A percentile compares a stretch with the other conserved stretches of the same genome.
These are phyloP conservation scores for Boechera stricta DNA, from an alignment of 345 rosid genomes.

Conservation along the genomic window DNA sequence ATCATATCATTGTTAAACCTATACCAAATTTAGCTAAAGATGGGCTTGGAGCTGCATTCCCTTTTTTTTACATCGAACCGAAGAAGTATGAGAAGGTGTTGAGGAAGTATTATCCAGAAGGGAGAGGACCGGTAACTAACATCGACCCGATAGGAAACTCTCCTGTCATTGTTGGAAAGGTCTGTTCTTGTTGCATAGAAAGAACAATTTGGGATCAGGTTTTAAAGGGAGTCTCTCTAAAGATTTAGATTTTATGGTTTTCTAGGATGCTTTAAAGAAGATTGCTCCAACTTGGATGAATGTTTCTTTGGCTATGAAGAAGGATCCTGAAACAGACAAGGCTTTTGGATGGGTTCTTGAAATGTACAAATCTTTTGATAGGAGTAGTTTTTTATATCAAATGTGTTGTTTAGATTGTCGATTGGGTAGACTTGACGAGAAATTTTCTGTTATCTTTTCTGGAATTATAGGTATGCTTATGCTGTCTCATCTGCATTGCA, in stretches of 20 bases:
- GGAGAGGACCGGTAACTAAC: conserved; percentile 76
- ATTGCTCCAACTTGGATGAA: conserved; percentile 99
- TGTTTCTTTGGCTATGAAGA: conserved; percentile 97
- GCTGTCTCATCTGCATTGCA: conserved; percentile 95
- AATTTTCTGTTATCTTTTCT: conserved; percentile 21
- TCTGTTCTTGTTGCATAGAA: conserved; percentile 35
- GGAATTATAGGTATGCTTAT: conserved; percentile 83
- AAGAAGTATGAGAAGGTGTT: conserved; percentile 79
- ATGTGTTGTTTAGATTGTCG: not conserved
- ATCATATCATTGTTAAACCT: conserved; percentile 91
- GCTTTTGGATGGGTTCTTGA: conserved; percentile 99
- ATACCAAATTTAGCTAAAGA: conserved; percentile 90
- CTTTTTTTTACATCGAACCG: conserved; percentile 97
- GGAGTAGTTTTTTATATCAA: not conserved
- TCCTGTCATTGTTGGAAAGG: conserved; percentile 92
- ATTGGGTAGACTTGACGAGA: not conserved
- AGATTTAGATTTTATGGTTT: conserved; percentile 8
- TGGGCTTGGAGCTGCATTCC: conserved; percentile 91
- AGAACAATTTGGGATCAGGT: conserved; percentile 16
- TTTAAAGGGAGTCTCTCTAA: not conserved
- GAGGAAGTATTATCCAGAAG: conserved; percentile 79
- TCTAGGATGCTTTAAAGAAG: conserved; percentile 78
- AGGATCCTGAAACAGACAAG: conserved; percentile 93
- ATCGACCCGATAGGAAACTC: conserved; percentile 98
- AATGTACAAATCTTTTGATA: conserved; percentile 55